Conservation (phyloP, 1,139 yeast species). For the Geotrichum fermentans region DNA sequence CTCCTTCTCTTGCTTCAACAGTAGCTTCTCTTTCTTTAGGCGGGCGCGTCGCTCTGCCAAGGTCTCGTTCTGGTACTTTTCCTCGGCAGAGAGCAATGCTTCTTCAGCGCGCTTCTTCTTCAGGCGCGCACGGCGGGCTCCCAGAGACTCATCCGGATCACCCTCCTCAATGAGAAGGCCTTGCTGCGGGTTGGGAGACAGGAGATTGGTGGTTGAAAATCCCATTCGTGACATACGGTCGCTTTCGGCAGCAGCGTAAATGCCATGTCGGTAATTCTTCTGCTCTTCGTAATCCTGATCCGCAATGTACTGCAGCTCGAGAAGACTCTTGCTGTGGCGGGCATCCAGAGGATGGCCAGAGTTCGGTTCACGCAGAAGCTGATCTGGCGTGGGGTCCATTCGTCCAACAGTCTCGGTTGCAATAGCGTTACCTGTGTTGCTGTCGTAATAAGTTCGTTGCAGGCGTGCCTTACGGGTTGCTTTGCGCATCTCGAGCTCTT, state of each 20-base stretch:
- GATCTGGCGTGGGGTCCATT: conserved; percentile 22
- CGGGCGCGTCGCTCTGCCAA: conserved; percentile 36
- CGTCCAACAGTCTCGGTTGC: conserved; percentile 20
- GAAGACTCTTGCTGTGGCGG: conserved; percentile 30
- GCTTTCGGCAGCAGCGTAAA: conserved; percentile 21
- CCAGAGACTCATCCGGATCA: conserved; percentile 29
- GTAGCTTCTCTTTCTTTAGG: conserved; percentile 26
- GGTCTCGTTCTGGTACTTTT: conserved; percentile 28
- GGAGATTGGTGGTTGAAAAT: conserved; percentile 2
- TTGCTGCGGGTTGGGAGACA: conserved; percentile 10
- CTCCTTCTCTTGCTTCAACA: not conserved
- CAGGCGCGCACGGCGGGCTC: conserved; percentile 32
- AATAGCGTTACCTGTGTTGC: conserved; percentile 22
- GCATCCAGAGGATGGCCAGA: conserved; percentile 34
- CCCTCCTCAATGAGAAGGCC: conserved; percentile 17
- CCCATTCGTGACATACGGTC: conserved; percentile 20
- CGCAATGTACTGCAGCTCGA: conserved; percentile 36
- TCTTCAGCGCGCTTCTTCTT: conserved; percentile 29
- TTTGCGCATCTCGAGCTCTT: conserved; percentile 39
- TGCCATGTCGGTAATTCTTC: conserved; percentile 25
- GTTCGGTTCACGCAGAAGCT: conserved; percentile 19
- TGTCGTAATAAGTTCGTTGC: conserved; percentile 29
- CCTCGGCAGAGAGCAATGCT: conserved; percentile 30
- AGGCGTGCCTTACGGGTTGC: conserved; percentile 34
- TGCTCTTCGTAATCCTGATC: conserved; percentile 34